Conservation (phyloP, 139 green algal species). For the Haematococcus lacustris region DNA sequence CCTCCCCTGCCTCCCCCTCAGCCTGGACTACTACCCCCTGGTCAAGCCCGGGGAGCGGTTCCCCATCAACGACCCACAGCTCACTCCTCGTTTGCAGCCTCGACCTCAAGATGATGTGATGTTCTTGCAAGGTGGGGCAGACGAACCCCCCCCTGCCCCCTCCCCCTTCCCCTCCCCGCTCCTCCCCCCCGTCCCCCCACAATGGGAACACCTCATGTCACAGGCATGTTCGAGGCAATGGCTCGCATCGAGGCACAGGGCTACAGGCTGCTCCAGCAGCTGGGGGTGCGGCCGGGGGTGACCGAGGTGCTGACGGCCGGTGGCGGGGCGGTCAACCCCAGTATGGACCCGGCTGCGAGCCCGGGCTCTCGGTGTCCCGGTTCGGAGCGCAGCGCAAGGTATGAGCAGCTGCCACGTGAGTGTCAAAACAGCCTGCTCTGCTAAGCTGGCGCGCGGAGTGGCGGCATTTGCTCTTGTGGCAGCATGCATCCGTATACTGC, state of each 20-base stretch:
- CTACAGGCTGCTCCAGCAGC: slow-evolving; percentile 52
- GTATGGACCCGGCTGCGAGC: slow-evolving; percentile 67
- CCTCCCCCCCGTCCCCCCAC: neutral
- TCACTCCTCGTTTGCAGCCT: slow-evolving; percentile 54
- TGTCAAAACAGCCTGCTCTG: no score
- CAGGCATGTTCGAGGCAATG: slow-evolving; percentile 80
- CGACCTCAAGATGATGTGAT: slow-evolving; percentile 55
- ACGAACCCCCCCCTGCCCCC: neutral
- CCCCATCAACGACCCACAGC: slow-evolving; percentile 69
- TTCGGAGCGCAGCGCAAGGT: slow-evolving; percentile 48
- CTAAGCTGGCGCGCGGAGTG: no score
- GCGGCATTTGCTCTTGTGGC: no score
- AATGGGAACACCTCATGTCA: neutral
- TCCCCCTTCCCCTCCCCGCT: neutral
- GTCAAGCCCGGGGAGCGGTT: slow-evolving; percentile 72
- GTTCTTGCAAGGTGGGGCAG: slow-evolving; percentile 60
- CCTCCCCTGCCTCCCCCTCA: neutral
- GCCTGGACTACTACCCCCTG: slow-evolving; percentile 86
- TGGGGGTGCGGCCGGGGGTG: slow-evolving; percentile 50
- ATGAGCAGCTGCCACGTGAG: no score
- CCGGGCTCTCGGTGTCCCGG: slow-evolving; percentile 59
- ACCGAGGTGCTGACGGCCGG: slow-evolving; percentile 60
- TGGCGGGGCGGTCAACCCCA: slow-evolving; percentile 69
- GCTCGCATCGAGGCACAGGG: slow-evolving; percentile 66
- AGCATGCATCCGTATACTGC: no score